Evolutionary conservation across 495 filamentous ascomycete genomes (phyloP).

Genomic region (Pseudotulostoma volvatum): DNA sequence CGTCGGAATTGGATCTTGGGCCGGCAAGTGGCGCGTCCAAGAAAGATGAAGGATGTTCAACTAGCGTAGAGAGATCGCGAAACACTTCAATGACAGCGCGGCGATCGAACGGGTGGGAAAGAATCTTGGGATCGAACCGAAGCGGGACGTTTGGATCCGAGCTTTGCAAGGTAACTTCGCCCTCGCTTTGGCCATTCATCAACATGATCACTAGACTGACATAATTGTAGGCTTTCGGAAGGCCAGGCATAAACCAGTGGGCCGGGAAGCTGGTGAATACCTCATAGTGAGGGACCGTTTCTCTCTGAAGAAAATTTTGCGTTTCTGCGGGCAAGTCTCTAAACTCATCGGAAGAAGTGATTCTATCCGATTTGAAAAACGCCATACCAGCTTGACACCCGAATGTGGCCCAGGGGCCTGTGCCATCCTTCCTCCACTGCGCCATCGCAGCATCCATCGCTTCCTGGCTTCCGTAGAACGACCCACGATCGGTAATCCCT

Average conservation of each 20-base stretch:
- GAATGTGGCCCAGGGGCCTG: constrained; percentile 34
- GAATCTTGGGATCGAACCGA: constrained; percentile 43
- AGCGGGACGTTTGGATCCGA: too few relatives aligned
- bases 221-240: constrained; percentile 30
- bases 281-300: constrained; percentile 53
- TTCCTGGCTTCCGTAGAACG: too few relatives aligned
- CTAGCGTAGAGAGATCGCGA: constrained; percentile 27
- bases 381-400: constrained; percentile 39
- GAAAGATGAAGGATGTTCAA: constrained; percentile 26
- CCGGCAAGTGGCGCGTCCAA: constrained; percentile 28
- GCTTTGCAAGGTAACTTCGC: constrained; percentile 35
- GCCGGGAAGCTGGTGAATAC: constrained; percentile 49
- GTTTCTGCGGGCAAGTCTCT: constrained; percentile 31
- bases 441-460: constrained; percentile 29
- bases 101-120: constrained; percentile 40
- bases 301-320: too few relatives aligned
- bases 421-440: constrained; percentile 30
- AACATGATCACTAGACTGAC: constrained; percentile 46
- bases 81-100: constrained; percentile 37
- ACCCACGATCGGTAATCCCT: too few relatives aligned
- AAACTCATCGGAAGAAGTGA: constrained; percentile 33
- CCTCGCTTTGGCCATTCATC: constrained; percentile 35
- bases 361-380: constrained; percentile 38
- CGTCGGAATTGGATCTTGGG: constrained; percentile 35
- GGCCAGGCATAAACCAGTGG: constrained; percentile 40